These are phyloP conservation scores for Theileria orientalis DNA, from an alignment of 169 alveolate species.

Conservation along the genomic window DNA sequence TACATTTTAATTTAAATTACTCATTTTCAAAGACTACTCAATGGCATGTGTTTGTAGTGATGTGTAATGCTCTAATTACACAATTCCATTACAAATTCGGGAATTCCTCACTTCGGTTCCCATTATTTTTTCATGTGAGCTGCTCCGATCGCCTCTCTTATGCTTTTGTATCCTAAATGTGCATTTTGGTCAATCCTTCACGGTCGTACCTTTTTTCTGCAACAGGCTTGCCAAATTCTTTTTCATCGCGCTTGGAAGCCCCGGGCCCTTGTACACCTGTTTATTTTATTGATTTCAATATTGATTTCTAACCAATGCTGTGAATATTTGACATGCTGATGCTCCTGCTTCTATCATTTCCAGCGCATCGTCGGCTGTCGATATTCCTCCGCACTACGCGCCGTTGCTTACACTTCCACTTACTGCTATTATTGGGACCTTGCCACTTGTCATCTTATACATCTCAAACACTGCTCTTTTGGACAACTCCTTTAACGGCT, in stretches of 20 bases:
- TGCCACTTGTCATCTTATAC: constrained; percentile 75
- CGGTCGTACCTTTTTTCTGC: constrained; percentile 20
- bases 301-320: constrained; percentile 66
- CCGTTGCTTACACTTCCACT: neutral
- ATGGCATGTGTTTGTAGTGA: neutral
- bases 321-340: constrained; percentile 78
- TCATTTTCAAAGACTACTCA: too few species aligned
- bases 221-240: constrained; percentile 42
- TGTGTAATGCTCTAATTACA: neutral
- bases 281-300: too few species aligned
- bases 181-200: too few species aligned
- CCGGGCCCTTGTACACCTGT: constrained; percentile 65
- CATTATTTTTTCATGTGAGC: constrained; percentile 16
- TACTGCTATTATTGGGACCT: constrained; percentile 82
- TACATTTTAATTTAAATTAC: neutral
- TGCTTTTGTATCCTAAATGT: constrained; percentile 31
- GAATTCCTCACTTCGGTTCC: neutral
- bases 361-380: constrained; percentile 79
- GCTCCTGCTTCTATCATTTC: constrained; percentile 87
- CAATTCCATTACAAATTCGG: neutral
- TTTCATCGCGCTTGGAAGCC: constrained; percentile 53
- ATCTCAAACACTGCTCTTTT: constrained; percentile 74
- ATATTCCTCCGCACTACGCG: constrained; percentile 82
- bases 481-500: constrained; percentile 73
- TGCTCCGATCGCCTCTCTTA: constrained; percentile 59